A percentile compares a stretch with the other conserved stretches of the same genome.
phyloP scores from a whole-genome alignment of 352 stramenopile species.

The Phytopythium chamaehyphon region DNA sequence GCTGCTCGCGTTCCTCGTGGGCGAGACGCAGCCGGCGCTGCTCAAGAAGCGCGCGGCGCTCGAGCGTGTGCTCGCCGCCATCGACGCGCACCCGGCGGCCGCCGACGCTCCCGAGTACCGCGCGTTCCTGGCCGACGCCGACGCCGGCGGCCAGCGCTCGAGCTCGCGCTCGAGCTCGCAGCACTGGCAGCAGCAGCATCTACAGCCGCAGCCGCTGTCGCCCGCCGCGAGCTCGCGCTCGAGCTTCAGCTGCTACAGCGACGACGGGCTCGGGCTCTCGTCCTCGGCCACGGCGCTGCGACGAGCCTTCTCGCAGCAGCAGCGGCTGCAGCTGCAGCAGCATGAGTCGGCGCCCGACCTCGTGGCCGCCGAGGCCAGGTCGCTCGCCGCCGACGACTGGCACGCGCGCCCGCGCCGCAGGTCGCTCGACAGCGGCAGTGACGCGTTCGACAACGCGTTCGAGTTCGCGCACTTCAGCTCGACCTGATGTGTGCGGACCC shows the following conservation, averaged over 20 bases:
- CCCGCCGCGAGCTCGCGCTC: not conserved
- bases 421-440: conserved; percentile 11
- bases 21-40: conserved; percentile 60
- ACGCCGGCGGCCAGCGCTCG: conserved; percentile 45
- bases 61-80: conserved; percentile 53
- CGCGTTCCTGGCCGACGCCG: conserved; percentile 59
- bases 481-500: conserved; percentile 19
- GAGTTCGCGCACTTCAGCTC: conserved; percentile 55
- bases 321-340: conserved; percentile 7
- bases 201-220: too few species aligned
- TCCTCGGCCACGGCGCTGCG: conserved; percentile 26
- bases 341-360: not conserved
- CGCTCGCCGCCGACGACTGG: not conserved
- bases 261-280: conserved; percentile 11
- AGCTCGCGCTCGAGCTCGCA: conserved; percentile 8
- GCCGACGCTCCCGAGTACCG: conserved; percentile 56
- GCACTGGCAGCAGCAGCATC: too few species aligned
- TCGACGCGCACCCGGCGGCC: conserved; percentile 49
- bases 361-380: not conserved
- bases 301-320: conserved; percentile 28
- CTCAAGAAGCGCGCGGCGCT: conserved; percentile 64
- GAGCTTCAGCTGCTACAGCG: conserved; percentile 6
- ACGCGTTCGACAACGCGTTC: conserved; percentile 35
- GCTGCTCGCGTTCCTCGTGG: conserved; percentile 62
- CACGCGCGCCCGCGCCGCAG: not conserved